Base-by-base conservation (phyloP, 2,329 filamentous ascomycete species). In the Falciphora oryzae region DNA sequence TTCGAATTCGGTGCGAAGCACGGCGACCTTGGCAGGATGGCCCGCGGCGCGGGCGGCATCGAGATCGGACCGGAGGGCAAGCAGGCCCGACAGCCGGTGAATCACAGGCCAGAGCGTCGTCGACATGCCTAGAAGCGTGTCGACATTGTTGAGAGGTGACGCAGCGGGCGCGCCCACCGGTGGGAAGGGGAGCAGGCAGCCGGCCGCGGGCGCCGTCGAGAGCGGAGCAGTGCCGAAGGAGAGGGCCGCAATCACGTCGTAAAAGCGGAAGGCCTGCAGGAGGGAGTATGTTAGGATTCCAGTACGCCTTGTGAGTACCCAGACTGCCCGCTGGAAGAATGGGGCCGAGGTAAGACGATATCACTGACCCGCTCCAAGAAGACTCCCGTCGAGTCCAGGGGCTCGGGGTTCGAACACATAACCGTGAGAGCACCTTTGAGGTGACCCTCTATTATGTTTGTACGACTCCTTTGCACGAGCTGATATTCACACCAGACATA, bases 81-180 rank as follows among this genome's bases (percentile, higher is more conserved):
- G 74, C 0, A 88, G 78, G 65, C 80, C 83, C 0, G 85, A 86
- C 2, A 88, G 78, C 13, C 83, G 82, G 69, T 88, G 84, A 66
- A 88, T 85, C 25, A 87, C 82, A 14, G 85, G 85, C 85, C 85
- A 88, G 0, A 88, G 74, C 3, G 85, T 85, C 1, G 83, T 86
- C 1, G 85, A 82, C 76, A 88, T 83, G 28, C 85, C 85, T 1
- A 88, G 80, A 2, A 88, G 76, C 3, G 83, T 83, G 68, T 87
- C 84, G 31, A 87, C 83, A 56, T 82, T 82, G 65, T 77, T 79
- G 8, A 83, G 71, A 0, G 83, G 78, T 1, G 82, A 81, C 14
- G 74, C 75, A 14, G 75, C 73, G 2, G 75, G 74, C 2, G 80
- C 77, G 64, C 82, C 77, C n/a, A 80, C 71, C 2, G 80, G 78